These are phyloP conservation scores for Fusarium succisae DNA, from an alignment of 2,329 filamentous ascomycete genomes.

Conservation along the genomic window DNA sequence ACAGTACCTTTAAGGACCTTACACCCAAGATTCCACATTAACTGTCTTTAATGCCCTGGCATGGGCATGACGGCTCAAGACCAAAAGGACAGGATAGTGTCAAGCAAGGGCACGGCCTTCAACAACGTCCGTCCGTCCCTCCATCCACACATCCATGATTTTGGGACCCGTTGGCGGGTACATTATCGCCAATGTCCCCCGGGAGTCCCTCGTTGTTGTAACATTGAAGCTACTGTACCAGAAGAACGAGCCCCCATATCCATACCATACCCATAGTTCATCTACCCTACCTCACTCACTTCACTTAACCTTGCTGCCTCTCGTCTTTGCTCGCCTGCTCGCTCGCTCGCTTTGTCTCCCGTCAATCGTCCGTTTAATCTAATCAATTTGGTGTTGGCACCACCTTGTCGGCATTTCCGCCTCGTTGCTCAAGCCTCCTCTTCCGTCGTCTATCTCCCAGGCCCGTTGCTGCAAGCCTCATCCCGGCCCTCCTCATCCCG, in stretches of 20 bases:
- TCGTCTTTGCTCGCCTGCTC: not conserved
- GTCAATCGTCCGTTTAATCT: conserved; percentile 38
- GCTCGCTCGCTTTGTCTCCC: conserved; percentile 38
- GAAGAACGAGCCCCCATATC: not conserved
- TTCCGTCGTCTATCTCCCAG: conserved; percentile 38
- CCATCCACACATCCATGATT: conserved; percentile 18
- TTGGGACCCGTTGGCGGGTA: conserved; percentile 36
- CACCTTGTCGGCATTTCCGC: conserved; percentile 38
- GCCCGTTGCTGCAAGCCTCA: conserved; percentile 34
- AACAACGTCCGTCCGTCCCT: conserved; percentile 18
- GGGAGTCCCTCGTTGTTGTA: conserved; percentile 33
- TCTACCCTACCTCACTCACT: conserved; percentile 15
- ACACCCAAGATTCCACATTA: conserved; percentile 29
- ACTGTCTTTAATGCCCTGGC: conserved; percentile 20
- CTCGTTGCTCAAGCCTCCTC: conserved; percentile 37
- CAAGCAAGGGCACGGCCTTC: conserved; percentile 30
- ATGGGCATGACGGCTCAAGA: conserved; percentile 39
- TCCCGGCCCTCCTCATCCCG: conserved; percentile 33
- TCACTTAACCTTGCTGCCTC: conserved; percentile 1
- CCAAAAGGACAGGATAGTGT: conserved; percentile 10
- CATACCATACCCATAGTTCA: conserved; percentile 8
- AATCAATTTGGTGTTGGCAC: conserved; percentile 33
- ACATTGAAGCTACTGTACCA: conserved; percentile 36
- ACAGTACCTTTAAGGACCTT: not conserved
- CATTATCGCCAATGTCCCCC: conserved; percentile 42